Evolutionary conservation across 2,329 filamentous ascomycete genomes (phyloP).

Genomic region (Trichoderma atrobrunneum): DNA sequence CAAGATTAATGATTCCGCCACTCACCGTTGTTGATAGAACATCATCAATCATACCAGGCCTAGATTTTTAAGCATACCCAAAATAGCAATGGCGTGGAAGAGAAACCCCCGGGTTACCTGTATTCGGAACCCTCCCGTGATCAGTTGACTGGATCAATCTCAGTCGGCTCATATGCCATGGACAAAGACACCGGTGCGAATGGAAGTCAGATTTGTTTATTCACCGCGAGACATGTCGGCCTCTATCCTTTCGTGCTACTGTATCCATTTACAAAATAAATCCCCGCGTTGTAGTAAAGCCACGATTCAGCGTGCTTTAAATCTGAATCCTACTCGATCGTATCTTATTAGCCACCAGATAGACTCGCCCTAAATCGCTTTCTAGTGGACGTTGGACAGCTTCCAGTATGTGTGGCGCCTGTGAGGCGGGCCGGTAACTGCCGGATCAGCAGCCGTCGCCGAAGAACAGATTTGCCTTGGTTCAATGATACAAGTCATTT

Average conservation of each 20-base stretch:
- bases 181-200: background rate
- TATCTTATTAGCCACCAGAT: background rate
- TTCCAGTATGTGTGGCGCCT: background rate
- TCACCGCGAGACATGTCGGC: background rate
- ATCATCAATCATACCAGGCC: background rate
- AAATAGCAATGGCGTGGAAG: background rate
- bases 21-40: background rate
- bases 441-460: background rate
- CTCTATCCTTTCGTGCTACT: background rate
- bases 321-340: background rate
- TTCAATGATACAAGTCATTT: background rate
- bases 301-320: background rate
- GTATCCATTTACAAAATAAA: background rate
- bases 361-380: background rate
- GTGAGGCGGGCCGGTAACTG: background rate
- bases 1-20: background rate
- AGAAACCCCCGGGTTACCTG: background rate
- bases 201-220: background rate
- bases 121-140: background rate
- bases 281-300: background rate
- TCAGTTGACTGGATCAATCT: background rate
- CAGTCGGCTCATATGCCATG: background rate
- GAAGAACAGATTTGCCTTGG: background rate
- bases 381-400: background rate
- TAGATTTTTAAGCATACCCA: background rate